Evolutionary conservation across 176 grass and related monocot species (phyloP).

Genomic region (Neostapfia colusana): DNA sequence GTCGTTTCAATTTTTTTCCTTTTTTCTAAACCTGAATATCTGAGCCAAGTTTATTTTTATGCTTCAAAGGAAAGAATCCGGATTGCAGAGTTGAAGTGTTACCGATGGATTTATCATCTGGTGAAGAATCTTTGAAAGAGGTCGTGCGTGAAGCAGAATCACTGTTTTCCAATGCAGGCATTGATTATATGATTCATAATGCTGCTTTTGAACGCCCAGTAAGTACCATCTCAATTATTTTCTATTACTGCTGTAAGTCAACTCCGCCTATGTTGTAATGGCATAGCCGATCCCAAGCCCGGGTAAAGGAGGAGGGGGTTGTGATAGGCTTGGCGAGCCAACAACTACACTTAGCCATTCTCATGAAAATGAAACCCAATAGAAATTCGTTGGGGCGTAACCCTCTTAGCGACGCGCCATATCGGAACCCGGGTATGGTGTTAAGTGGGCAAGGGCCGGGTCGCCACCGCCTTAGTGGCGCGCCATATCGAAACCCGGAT

Average conservation of each 20-base stretch:
- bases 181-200: slow-evolving; percentile 95
- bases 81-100: slow-evolving; percentile 72
- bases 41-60: slow-evolving; percentile 18
- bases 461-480: too few relatives aligned
- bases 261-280: too few relatives aligned
- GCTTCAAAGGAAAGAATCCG: slow-evolving; percentile 62
- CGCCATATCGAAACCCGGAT: too few relatives aligned
- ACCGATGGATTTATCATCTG: slow-evolving; percentile 89
- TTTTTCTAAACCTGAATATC: slow-evolving; percentile 1
- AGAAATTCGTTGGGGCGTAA: too few relatives aligned
- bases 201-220: slow-evolving; percentile 89
- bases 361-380: too few relatives aligned
- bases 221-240: slow-evolving; percentile 35
- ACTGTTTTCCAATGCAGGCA: slow-evolving; percentile 74
- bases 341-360: too few relatives aligned
- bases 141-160: slow-evolving; percentile 71
- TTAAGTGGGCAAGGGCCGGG: too few relatives aligned
- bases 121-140: slow-evolving; percentile 70
- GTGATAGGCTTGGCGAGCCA: too few relatives aligned
- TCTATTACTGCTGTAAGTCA: background rate
- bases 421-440: too few relatives aligned
- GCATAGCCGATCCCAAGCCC: too few relatives aligned
- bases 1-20: slow-evolving; percentile 15
- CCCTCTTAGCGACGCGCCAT: too few relatives aligned
- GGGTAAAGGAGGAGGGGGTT: too few relatives aligned